A percentile compares a stretch with the other conserved stretches of the same genome.
Conservation (phyloP, 225 moss, liverwort and hornwort genomes). For the Sphagnum contortum region DNA sequence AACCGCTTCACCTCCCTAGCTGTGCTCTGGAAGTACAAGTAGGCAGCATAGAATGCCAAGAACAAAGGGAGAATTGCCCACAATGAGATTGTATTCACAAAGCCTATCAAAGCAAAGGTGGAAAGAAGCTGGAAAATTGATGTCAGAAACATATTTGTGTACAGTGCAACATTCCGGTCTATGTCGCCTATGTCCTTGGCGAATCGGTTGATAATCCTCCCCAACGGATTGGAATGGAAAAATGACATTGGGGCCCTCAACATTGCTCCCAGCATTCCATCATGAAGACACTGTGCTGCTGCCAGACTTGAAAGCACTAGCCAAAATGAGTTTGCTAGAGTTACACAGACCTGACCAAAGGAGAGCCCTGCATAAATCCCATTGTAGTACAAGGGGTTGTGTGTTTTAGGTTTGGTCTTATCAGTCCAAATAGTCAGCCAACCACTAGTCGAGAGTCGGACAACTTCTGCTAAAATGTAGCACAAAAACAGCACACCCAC, state of each 20-base stretch:
- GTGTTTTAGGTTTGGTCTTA: slow-evolving; percentile 26
- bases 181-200: slow-evolving; percentile 70
- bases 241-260: slow-evolving; percentile 69
- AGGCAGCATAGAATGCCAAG: slow-evolving; percentile 52
- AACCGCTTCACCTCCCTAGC: slow-evolving; percentile 72
- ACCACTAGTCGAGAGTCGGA: slow-evolving; percentile 46
- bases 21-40: slow-evolving; percentile 69
- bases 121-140: slow-evolving; percentile 62
- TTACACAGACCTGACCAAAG: slow-evolving; percentile 57
- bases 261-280: slow-evolving; percentile 47
- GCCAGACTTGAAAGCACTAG: slow-evolving; percentile 47
- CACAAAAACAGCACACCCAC: slow-evolving; percentile 43
- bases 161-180: slow-evolving; percentile 63
- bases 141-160: slow-evolving; percentile 58
- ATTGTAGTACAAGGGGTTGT: slow-evolving; percentile 50
- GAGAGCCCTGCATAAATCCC: slow-evolving; percentile 49
- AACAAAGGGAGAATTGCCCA: slow-evolving; percentile 71
- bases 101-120: slow-evolving; percentile 63
- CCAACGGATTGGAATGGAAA: slow-evolving; percentile 66
- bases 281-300: slow-evolving; percentile 51
- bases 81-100: slow-evolving; percentile 53
- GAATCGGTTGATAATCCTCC: slow-evolving; percentile 70
- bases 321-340: slow-evolving; percentile 55
- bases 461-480: slow-evolving; percentile 57
- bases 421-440: slow-evolving; percentile 83